A percentile compares a stretch with the other conserved stretches of the same genome.
These are phyloP conservation scores for Pseudognaphalium luteoalbum DNA, from an alignment of 129 eudicot genomes.

Conservation along the genomic window DNA sequence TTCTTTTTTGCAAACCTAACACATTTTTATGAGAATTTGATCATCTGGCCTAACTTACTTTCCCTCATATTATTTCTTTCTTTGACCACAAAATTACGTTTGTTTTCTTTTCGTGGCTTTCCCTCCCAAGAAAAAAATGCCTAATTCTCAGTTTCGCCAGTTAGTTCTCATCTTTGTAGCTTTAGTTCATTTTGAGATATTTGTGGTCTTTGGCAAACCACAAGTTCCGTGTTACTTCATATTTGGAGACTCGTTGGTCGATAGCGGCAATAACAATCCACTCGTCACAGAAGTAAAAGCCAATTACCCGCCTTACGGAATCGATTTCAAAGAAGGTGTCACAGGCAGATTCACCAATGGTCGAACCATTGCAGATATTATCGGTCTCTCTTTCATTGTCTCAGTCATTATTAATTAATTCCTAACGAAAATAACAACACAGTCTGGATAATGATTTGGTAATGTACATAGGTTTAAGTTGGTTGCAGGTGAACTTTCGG, in stretches of 20 bases:
- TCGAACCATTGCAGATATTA: conserved; percentile 31
- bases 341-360: conserved; percentile 39
- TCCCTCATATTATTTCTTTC: neutral
- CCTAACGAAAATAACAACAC: neutral
- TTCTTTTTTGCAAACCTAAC: neutral
- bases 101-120: neutral
- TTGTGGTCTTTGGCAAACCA: conserved; percentile 12
- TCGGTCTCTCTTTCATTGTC: conserved; percentile 21
- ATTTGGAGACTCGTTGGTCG: conserved; percentile 34
- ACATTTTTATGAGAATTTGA: neutral
- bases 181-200: neutral
- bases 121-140: conserved; percentile 11
- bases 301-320: conserved; percentile 35
- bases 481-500: conserved; percentile 26
- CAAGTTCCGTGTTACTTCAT: conserved; percentile 38
- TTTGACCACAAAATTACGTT: neutral
- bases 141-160: neutral
- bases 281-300: conserved; percentile 23
- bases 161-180: neutral
- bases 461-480: neutral
- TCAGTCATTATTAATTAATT: neutral
- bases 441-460: too few species aligned
- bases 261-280: conserved; percentile 34
- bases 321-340: conserved; percentile 30
- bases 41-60: neutral